Evolutionary conservation across 306 rosid species (phyloP).

Genomic region (Cucurbita maxima): DNA sequence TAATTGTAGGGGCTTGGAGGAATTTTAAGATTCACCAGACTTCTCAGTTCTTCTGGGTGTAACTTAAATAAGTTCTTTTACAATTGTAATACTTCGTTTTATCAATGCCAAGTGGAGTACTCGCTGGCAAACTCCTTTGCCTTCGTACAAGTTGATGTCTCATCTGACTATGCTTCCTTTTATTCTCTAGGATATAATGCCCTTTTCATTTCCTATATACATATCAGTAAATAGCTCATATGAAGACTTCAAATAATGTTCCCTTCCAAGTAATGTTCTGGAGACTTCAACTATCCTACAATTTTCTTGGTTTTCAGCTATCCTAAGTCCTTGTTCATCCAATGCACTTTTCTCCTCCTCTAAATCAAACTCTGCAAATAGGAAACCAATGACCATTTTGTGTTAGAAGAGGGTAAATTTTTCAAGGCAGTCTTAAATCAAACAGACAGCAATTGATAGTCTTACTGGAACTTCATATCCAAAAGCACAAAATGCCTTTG

Average conservation of each 20-base stretch:
- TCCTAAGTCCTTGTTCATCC: constrained; percentile 93
- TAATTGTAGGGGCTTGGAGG: not conserved
- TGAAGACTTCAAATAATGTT: not conserved
- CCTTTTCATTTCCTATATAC: not conserved
- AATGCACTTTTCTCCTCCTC: constrained; percentile 76
- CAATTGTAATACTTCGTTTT: not conserved
- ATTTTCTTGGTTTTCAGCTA: constrained; percentile 94
- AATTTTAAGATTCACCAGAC: not conserved
- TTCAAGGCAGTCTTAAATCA: not conserved
- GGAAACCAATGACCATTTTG: not conserved
- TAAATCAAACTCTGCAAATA: constrained; percentile 61
- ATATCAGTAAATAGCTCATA: not conserved
- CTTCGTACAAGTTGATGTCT: not conserved
- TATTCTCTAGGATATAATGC: not conserved
- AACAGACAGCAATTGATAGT: not conserved
- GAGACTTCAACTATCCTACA: no score
- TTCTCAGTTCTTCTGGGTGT: not conserved
- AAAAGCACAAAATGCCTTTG: not conserved
- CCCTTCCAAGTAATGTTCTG: not conserved
- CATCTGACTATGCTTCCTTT: not conserved
- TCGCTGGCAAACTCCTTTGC: not conserved
- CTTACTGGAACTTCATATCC: not conserved
- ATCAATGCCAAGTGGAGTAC: not conserved
- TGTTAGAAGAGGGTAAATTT: not conserved
- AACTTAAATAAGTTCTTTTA: not conserved